Evolutionary conservation across 139 green algal genomes (phyloP), one percentile per base, ranked within the genome.

Genomic region (Chlamydomonas schloesseri): DNA sequence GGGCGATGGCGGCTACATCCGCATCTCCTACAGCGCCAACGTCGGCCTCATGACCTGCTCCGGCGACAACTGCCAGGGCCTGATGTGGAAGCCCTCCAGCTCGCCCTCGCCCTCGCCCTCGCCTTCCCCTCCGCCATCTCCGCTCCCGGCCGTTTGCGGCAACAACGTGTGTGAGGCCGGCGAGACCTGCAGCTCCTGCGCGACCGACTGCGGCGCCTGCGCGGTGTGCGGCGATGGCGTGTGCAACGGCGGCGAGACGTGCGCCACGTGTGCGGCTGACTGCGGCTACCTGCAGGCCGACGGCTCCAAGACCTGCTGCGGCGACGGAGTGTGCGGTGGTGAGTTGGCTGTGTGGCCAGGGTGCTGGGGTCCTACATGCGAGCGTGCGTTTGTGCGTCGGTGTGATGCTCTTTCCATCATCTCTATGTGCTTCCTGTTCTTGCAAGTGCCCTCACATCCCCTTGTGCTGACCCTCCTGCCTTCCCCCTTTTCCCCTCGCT

Each of bases 1-100:
- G 97, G 97, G 97, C 64, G 95, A 98, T 73, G 76, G 90, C 3
- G 97, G 97, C 60, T 98, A 95, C 93, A 95, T 98, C 64, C 42
- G 34, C 11, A 71, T 91, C 28, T 83, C 76, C 21, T 83, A 83
- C 76, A 72, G 3, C 33, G 60, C 58, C 58, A n/a, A n/a, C 26
- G 58, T 72, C 21, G 76, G 76, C 24, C 46, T 83, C 36, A 83
- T 83, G 76, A 55, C 58, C 18, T 28, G 10, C 8, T 11, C 10
- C 11, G 28, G 21, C 37, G 76, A 72, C 37, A 62, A 60, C 76
- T 42, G 72, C 76, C 37, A 73, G 21, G 76, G 58, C 26, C 24
- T 83, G 0, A 50, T 6, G 4, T 83, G 60, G 58, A 29, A 10
- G 8, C 68, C 31, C 68, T 31, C 68, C 31, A 1, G 31, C 31